Percentiles rank a stretch among this genome's conserved stretches.
phyloP scores from a whole-genome alignment of 2,329 filamentous ascomycete species.

The Colletotrichum liriopes region DNA sequence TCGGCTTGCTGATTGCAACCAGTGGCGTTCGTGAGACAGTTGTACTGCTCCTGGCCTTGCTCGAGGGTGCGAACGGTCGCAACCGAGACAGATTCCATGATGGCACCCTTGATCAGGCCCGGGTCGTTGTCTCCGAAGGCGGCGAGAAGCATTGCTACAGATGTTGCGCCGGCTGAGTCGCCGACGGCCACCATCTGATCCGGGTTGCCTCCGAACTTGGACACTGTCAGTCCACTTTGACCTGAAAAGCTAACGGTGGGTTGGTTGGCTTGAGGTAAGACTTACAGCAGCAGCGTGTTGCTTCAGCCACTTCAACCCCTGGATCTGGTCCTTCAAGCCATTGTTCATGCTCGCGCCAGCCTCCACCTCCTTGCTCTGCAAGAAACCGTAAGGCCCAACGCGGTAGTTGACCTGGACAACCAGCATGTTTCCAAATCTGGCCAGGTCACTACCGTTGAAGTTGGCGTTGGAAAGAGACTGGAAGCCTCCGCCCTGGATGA shows the following conservation, averaged over 20 bases:
- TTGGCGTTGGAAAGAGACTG: conserved; percentile 61
- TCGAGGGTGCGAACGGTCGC: conserved; percentile 58
- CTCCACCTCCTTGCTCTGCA: conserved; percentile 68
- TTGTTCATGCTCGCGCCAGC: conserved; percentile 72
- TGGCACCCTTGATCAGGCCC: conserved; percentile 66
- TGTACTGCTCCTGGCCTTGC: conserved; percentile 65
- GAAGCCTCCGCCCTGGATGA: conserved; percentile 74
- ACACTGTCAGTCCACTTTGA: background rate
- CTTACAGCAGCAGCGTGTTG: conserved; percentile 67
- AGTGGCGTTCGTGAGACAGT: conserved; percentile 58
- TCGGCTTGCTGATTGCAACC: conserved; percentile 59
- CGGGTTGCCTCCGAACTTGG: conserved; percentile 78
- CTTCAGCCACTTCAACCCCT: conserved; percentile 79
- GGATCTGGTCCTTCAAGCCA: conserved; percentile 79
- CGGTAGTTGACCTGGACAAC: conserved; percentile 84
- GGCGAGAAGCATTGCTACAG: conserved; percentile 75
- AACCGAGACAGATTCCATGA: conserved; percentile 68
- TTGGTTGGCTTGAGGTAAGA: too few relatives aligned
- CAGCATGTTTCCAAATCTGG: conserved; percentile 65
- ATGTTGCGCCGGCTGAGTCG: conserved; percentile 77
- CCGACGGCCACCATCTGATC: conserved; percentile 78
- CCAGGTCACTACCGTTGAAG: conserved; percentile 39
- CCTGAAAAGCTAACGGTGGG: background rate
- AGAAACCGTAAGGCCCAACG: conserved; percentile 81
- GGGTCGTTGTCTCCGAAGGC: conserved; percentile 66